Conservation (phyloP, 2,329 filamentous ascomycete genomes). For the Orbilia ellipsospora region DNA sequence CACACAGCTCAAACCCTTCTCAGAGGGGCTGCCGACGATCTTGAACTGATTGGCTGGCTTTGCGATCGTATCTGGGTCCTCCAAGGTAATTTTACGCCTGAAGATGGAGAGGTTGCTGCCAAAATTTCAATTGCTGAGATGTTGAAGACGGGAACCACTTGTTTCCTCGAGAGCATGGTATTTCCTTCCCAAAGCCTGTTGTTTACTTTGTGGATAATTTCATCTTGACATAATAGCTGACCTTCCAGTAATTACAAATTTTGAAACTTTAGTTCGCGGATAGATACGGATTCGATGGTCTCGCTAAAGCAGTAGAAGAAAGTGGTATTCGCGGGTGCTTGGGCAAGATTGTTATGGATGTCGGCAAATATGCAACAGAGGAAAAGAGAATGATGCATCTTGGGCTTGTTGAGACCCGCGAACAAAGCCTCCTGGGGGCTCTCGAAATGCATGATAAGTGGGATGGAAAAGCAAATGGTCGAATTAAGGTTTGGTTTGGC, state of each 20-base stretch:
- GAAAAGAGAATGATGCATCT: slow-evolving; percentile 64
- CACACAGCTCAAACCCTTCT: slow-evolving; percentile 67
- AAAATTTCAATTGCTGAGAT: slow-evolving; percentile 67
- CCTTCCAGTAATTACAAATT: slow-evolving; percentile 43
- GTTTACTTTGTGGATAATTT: background rate
- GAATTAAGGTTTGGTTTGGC: slow-evolving; percentile 63
- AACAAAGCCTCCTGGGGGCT: slow-evolving; percentile 60
- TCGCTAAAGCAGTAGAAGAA: slow-evolving; percentile 64
- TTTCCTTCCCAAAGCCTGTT: slow-evolving; percentile 49
- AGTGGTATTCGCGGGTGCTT: slow-evolving; percentile 65
- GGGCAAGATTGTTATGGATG: slow-evolving; percentile 65
- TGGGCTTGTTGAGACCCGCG: slow-evolving; percentile 63
- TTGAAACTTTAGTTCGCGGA: slow-evolving; percentile 63
- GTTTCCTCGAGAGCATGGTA: slow-evolving; percentile 68
- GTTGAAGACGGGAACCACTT: slow-evolving; percentile 67
- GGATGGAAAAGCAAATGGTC: slow-evolving; percentile 60
- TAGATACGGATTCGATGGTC: slow-evolving; percentile 65
- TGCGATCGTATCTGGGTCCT: slow-evolving; percentile 67
- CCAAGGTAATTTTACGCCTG: slow-evolving; percentile 64
- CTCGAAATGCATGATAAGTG: slow-evolving; percentile 62
- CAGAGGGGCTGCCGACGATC: slow-evolving; percentile 66
- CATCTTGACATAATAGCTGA: slow-evolving; percentile 20
- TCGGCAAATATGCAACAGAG: slow-evolving; percentile 64
- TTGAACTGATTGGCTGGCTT: slow-evolving; percentile 67
- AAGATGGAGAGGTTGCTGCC: slow-evolving; percentile 67